These are phyloP conservation scores for Lathyrus aphaca DNA, from an alignment of 306 rosid species.

Conservation along the genomic window DNA sequence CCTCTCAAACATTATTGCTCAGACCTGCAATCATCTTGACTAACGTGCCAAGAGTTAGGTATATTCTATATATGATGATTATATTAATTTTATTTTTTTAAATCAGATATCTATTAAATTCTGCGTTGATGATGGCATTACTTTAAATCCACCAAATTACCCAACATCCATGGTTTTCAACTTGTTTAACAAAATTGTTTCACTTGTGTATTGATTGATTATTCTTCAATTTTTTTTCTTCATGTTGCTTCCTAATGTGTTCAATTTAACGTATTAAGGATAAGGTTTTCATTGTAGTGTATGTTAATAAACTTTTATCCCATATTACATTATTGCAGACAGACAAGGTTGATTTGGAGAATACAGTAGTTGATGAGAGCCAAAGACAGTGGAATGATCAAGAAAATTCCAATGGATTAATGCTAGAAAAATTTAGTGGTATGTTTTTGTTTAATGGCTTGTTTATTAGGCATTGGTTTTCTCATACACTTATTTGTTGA, in stretches of 20 bases:
- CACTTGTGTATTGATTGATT: conserved; percentile 3
- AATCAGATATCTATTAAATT: conserved; percentile 19
- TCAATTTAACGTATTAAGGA: conserved; percentile 25
- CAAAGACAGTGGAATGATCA: conserved; percentile 82
- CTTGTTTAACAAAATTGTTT: conserved; percentile 22
- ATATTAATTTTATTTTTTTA: conserved; percentile 2
- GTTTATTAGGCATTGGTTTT: conserved; percentile 25
- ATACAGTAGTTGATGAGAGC: conserved; percentile 99
- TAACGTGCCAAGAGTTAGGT: conserved; percentile 30
- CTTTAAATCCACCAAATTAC: conserved; percentile 17
- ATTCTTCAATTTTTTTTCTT: too few species aligned
- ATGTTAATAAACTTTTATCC: conserved; percentile 44
- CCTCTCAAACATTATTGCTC: conserved; percentile 15
- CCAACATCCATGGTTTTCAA: conserved; percentile 1
- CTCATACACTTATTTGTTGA: background rate
- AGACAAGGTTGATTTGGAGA: conserved; percentile 98
- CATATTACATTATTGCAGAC: conserved; percentile 67
- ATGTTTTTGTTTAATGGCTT: conserved; percentile 41
- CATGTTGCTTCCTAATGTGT: background rate
- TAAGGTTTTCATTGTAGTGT: conserved; percentile 20
- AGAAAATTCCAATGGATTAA: conserved; percentile 60
- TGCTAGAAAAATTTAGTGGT: conserved; percentile 86
- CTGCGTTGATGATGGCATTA: conserved; percentile 10
- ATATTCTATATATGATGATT: conserved; percentile 26
- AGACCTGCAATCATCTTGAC: conserved; percentile 32